Evolutionary conservation across 2,329 filamentous ascomycete genomes (phyloP), one percentile per base, ranked within the genome.

Genomic region (Sphaerostilbella broomeana): DNA sequence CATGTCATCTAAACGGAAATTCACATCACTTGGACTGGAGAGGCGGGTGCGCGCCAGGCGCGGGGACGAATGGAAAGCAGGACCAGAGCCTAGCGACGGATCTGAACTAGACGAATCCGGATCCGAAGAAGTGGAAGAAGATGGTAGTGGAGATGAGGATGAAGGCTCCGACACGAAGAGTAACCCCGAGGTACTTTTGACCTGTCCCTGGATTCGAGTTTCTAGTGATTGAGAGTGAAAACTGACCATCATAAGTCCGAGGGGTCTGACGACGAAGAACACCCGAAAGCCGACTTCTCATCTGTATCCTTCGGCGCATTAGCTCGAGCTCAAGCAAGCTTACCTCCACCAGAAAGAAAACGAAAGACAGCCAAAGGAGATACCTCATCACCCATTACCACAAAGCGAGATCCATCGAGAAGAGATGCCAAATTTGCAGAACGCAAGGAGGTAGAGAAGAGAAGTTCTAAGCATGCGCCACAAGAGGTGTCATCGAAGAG

Each of bases 251-350:
- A 11, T 7, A 16, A 58, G 51, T 45, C 49, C 1, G 55, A 56
- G 17, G 50, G 50, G 25, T 33, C 28, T 18, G 58, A 59, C 16
- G 51, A 47, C 10, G 52, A 54, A 24, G 55, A 61, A 11, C 59
- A 47, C 2, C 53, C 64, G 5, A 61, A 59, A 13, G 58, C 72
- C 40, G 69, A 73, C 43, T 63, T 71, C 30, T 67, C 75, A 7
- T 69, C 72, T 45, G 78, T 95, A 48, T 92, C 88, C 17, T 95
- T 97, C 55, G 89, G 88, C 47, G 85, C 86, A n/a, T 70, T 95
- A 27, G 86, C 86, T 48, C 86, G 86, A 68, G 89, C 88, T 2
- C 86, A 94, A 65, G 81, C 81, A 26, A 75, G 79, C 0, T 63
- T 94, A 21, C 67, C 57, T 22, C 50, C 55, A 34, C 31, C 55